These are phyloP conservation scores for Decorospora gaudefroyi DNA, from an alignment of 2,329 filamentous ascomycete genomes.

Conservation along the genomic window DNA sequence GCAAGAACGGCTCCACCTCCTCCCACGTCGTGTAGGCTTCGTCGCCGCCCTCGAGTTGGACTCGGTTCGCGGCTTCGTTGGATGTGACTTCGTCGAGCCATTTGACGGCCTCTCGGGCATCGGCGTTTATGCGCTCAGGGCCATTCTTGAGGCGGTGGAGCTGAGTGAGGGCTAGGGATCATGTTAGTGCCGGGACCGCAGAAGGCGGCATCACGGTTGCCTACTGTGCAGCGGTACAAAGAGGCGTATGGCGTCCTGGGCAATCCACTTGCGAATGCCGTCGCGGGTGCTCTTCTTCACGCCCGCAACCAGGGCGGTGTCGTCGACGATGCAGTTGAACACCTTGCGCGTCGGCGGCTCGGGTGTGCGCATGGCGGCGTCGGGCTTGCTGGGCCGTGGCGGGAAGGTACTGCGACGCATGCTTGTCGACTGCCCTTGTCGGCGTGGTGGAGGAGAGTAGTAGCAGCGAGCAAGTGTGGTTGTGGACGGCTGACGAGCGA, in stretches of 20 bases:
- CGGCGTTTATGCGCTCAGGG: constrained; percentile 50
- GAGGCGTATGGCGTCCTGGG: constrained; percentile 55
- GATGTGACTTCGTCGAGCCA: constrained; percentile 59
- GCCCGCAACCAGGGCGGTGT: constrained; percentile 56
- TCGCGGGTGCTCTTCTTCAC: constrained; percentile 58
- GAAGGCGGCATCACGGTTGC: constrained; percentile 24
- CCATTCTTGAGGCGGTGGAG: constrained; percentile 52
- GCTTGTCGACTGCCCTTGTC: constrained; percentile 14
- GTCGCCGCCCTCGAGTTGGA: constrained; percentile 55
- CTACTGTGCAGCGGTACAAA: constrained; percentile 58
- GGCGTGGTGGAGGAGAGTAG: constrained; percentile 11
- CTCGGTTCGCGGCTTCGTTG: constrained; percentile 39
- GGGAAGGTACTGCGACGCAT: constrained; percentile 44
- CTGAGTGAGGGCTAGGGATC: constrained; percentile 50
- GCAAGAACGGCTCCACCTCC: constrained; percentile 55
- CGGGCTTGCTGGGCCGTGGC: constrained; percentile 34
- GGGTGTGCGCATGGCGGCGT: constrained; percentile 31
- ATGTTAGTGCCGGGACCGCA: constrained; percentile 27
- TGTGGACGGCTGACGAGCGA: constrained; percentile 10
- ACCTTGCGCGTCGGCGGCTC: constrained; percentile 51
- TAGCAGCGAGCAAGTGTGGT: constrained; percentile 9
- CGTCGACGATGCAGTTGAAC: constrained; percentile 60
- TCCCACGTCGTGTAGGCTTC: constrained; percentile 55
- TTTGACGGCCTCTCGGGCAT: constrained; percentile 55
- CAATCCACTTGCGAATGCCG: constrained; percentile 58